Conservation (phyloP, 352 stramenopile species). For the Pythium coloratum region DNA sequence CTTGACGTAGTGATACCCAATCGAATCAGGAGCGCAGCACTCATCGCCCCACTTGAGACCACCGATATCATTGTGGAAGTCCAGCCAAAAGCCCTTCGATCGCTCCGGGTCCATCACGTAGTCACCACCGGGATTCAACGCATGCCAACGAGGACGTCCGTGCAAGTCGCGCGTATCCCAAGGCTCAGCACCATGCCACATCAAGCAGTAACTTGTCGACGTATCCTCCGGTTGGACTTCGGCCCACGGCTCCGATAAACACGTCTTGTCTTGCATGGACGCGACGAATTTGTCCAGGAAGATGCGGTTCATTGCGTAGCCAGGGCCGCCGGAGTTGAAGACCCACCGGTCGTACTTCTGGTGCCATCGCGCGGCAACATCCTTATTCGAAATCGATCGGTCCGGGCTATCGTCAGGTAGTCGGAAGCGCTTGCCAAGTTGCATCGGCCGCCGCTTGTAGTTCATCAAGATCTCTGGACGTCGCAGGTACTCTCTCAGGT, state of each 20-base stretch:
- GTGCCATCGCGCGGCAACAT: background rate
- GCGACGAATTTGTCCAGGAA: background rate
- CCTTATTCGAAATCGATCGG: background rate
- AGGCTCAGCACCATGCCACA: background rate
- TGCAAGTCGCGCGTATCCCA: background rate
- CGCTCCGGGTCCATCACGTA: background rate
- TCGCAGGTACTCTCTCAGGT: constrained; percentile 53
- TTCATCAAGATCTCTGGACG: constrained; percentile 60
- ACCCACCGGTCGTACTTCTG: background rate
- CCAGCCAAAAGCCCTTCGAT: constrained; percentile 53
- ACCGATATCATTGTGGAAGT: constrained; percentile 69
- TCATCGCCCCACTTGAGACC: constrained; percentile 52
- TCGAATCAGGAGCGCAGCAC: constrained; percentile 55
- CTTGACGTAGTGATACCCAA: constrained; percentile 78
- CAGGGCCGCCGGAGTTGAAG: background rate
- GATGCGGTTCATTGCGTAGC: background rate
- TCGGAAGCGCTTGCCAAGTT: constrained; percentile 74
- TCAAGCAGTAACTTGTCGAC: background rate
- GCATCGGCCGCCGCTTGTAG: constrained; percentile 53
- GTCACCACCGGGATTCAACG: background rate
- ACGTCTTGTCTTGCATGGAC: background rate
- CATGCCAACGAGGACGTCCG: background rate
- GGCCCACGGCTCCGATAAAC: background rate
- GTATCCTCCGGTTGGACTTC: background rate
- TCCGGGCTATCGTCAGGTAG: constrained; percentile 34